Percentiles rank a stretch among this genome's conserved stretches.
Conservation (phyloP, 2,329 filamentous ascomycete species). For the Fusarium kyushuense region DNA sequence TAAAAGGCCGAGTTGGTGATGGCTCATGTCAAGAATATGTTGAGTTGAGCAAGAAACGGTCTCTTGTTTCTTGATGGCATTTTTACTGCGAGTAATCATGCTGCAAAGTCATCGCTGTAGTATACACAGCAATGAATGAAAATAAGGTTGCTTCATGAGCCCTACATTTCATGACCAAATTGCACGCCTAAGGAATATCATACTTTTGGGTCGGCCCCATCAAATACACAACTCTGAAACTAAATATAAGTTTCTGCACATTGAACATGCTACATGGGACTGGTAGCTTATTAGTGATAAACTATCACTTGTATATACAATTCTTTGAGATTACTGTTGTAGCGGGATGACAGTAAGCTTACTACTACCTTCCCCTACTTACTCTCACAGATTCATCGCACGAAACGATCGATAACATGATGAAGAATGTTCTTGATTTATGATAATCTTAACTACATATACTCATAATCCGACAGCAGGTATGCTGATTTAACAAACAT, state of each 20-base stretch:
- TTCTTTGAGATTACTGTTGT: neutral
- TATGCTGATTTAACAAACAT: slow-evolving; percentile 14
- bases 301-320: neutral
- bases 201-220: too few relatives aligned
- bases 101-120: neutral
- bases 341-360: neutral
- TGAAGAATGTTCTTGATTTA: slow-evolving; percentile 21
- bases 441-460: slow-evolving; percentile 29
- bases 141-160: too few relatives aligned
- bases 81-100: neutral
- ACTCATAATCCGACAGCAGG: slow-evolving; percentile 19
- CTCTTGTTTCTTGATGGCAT: neutral
- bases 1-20: rapidly evolving
- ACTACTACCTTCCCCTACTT: rapidly evolving
- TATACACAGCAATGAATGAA: neutral
- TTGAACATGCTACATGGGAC: neutral
- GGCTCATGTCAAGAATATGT: rapidly evolving
- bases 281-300: too few relatives aligned
- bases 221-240: neutral
- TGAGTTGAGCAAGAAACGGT: neutral
- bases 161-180: too few relatives aligned
- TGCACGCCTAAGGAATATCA: too few relatives aligned
- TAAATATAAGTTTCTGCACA: neutral
- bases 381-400: neutral
- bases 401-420: neutral